These are phyloP conservation scores for Phytophthora sp. DNA, from an alignment of 352 stramenopile species.

Conservation along the genomic window DNA sequence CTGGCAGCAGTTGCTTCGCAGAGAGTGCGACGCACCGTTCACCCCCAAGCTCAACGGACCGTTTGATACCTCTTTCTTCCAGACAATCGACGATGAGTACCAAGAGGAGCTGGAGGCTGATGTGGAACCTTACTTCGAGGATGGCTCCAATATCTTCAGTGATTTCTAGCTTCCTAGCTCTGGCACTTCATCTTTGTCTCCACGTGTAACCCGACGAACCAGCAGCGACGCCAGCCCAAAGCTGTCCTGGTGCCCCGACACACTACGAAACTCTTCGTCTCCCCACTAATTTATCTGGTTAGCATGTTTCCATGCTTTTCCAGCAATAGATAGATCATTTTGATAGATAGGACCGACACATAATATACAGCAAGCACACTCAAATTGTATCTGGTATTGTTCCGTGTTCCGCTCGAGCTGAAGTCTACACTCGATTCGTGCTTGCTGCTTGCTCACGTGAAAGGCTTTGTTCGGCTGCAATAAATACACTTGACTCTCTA, in stretches of 20 bases:
- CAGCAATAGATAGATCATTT: slow-evolving; percentile 22
- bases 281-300: slow-evolving; percentile 34
- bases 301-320: neutral
- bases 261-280: slow-evolving; percentile 13
- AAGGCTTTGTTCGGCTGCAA: slow-evolving; percentile 13
- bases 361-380: slow-evolving; percentile 7
- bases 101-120: slow-evolving; percentile 59
- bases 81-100: slow-evolving; percentile 56
- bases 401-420: slow-evolving; percentile 9
- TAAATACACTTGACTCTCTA: slow-evolving; percentile 37
- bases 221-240: slow-evolving; percentile 2
- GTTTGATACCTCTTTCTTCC: slow-evolving; percentile 80
- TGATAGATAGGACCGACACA: slow-evolving; percentile 12
- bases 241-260: neutral
- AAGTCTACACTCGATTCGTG: slow-evolving; percentile 2
- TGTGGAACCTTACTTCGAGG: slow-evolving; percentile 67
- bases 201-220: slow-evolving; percentile 10
- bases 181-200: slow-evolving; percentile 8
- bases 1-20: slow-evolving; percentile 53
- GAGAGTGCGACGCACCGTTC: slow-evolving; percentile 60
- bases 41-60: slow-evolving; percentile 61
- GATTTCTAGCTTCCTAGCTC: slow-evolving; percentile 55
- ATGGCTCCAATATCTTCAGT: slow-evolving; percentile 71
- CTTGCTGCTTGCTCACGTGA: neutral
- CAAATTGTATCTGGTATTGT: no score